phyloP scores from a whole-genome alignment of 768 basidiomycete genomes.

The Tricholoma terreum region DNA sequence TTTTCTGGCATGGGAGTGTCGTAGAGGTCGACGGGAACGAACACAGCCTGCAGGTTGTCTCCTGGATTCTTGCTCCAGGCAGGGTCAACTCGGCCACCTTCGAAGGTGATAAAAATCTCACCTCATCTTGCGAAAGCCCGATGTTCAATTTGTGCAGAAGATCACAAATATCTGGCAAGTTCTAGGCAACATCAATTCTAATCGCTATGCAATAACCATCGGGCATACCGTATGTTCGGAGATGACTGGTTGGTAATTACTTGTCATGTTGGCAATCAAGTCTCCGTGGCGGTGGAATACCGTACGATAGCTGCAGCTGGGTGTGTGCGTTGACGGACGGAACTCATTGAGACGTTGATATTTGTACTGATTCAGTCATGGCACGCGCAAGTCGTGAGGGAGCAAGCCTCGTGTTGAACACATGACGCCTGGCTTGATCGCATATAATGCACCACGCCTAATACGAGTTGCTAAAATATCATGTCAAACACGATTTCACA shows the following conservation, averaged over 20 bases:
- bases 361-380: not conserved
- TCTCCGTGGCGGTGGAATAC: not conserved
- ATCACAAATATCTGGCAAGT: slow-evolving; percentile 45
- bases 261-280: not conserved
- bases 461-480: too few species aligned
- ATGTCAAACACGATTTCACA: too few species aligned
- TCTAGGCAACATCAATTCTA: not conserved
- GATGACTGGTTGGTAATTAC: not conserved
- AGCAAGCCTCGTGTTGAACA: not conserved
- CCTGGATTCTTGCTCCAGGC: slow-evolving; percentile 44
- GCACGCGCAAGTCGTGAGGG: not conserved
- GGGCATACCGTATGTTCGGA: not conserved
- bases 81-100: slow-evolving; percentile 14
- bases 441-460: too few species aligned
- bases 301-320: not conserved
- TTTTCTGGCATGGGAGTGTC: slow-evolving; percentile 47
- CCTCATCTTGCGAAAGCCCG: slow-evolving; percentile 32
- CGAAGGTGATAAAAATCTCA: slow-evolving; percentile 14
- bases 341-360: not conserved
- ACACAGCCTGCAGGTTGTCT: slow-evolving; percentile 26
- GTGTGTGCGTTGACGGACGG: not conserved
- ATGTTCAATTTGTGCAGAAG: slow-evolving; percentile 51
- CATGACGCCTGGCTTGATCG: not conserved
- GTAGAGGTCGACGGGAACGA: slow-evolving; percentile 10
- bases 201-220: too few species aligned